Evolutionary conservation across 331 rosid species (phyloP).

Genomic region (Pyracantha coccinea): DNA sequence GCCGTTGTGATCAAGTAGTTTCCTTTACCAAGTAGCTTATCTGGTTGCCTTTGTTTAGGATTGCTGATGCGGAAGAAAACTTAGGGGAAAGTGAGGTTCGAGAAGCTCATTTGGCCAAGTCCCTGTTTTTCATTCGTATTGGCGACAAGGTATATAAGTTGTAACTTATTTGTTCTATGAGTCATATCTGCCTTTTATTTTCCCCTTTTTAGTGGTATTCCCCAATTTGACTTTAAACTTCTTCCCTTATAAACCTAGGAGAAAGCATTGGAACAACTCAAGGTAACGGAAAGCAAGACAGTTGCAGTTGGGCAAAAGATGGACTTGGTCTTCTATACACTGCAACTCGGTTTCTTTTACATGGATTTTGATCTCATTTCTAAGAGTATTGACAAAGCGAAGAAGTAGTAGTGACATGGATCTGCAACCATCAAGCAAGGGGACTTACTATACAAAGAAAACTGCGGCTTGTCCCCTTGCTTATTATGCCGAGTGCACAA

Average conservation of each 20-base stretch:
- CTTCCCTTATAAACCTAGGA: conserved; percentile 43
- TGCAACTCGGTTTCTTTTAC: conserved; percentile 87
- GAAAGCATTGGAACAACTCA: conserved; percentile 85
- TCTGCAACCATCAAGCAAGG: too few species aligned
- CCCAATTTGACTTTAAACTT: conserved; percentile 2
- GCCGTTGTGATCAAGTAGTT: neutral
- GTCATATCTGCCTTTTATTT: neutral
- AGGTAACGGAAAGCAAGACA: conserved; percentile 86
- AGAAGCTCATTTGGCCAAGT: conserved; percentile 96
- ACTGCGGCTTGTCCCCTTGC: too few species aligned
- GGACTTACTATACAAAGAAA: too few species aligned
- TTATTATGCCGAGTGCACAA: too few species aligned
- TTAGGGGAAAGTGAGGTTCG: conserved; percentile 99
- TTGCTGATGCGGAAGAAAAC: conserved; percentile 97
- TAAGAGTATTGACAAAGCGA: conserved; percentile 88
- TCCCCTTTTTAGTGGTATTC: neutral
- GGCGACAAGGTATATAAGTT: conserved; percentile 66
- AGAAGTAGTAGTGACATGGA: conserved; percentile 37
- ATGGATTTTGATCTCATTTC: conserved; percentile 98
- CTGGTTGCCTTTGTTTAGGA: conserved; percentile 40
- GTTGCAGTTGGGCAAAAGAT: conserved; percentile 97
- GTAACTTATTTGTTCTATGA: neutral
- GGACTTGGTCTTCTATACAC: conserved; percentile 84
- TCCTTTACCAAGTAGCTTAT: neutral
- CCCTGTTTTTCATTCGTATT: conserved; percentile 78